Base-by-base conservation (phyloP, 768 basidiomycete species). In the Sarcodon aspratus region DNA sequence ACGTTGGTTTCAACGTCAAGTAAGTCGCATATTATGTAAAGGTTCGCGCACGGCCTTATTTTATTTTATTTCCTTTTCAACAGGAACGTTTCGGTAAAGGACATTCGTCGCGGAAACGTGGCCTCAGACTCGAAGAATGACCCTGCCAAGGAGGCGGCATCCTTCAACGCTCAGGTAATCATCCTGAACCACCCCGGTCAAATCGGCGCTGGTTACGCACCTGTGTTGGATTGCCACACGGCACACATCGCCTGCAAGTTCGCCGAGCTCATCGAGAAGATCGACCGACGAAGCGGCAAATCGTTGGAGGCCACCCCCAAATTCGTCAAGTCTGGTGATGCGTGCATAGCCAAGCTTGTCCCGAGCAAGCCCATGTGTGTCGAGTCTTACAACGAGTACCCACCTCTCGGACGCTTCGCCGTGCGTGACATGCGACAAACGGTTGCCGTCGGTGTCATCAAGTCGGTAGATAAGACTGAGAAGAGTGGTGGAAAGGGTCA, bases 1-100 rank as follows among this genome's bases (percentile, higher is more conserved):
- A 99, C 71, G 95, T 99, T 66, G 91, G 92, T 58, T 98, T 96
- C 82, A 96, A 96, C 83, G 86, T 94, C 76, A 95, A 94, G n/a
- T n/a, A n/a, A n/a, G n/a, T 86, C 85, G 58, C 27, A 80, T 64
- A n/a, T n/a, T n/a, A n/a, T n/a, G n/a, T n/a, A n/a, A n/a, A n/a
- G n/a, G n/a, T n/a, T n/a, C n/a, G n/a, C n/a, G n/a, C n/a, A n/a
- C n/a, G n/a, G n/a, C 47, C 36, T 56, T n/a, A 55, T 49, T n/a
- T 43, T 21, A 32, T 45, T n/a, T n/a, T 32, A 53, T 34, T 55
- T 89, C 85, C n/a, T n/a, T n/a, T n/a, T n/a, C n/a, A n/a, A n/a
- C n/a, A n/a, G n/a, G 84, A 96, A 96, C 89, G 96, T 99, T 44
- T 98, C 96, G 53, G 95, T 99, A 69, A 99, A 99, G 82, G 96